phyloP scores from a whole-genome alignment of 495 filamentous ascomycete genomes.

The Melanomma pulvis-pyrius region DNA sequence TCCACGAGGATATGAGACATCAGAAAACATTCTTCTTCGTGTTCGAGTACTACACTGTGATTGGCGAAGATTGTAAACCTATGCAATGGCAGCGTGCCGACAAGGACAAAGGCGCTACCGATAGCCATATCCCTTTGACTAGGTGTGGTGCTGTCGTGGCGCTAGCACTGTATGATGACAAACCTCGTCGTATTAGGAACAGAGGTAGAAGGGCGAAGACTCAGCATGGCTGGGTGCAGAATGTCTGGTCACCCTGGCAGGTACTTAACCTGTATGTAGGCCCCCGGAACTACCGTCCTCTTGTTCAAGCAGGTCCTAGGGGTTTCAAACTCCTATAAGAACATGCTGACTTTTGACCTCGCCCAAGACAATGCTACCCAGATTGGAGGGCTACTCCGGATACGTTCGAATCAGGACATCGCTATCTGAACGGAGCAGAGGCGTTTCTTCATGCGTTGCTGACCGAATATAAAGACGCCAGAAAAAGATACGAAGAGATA shows the following conservation, averaged over 20 bases:
- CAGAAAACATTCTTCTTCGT: slow-evolving; percentile 57
- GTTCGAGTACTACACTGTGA: slow-evolving; percentile 60
- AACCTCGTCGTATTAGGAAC: slow-evolving; percentile 44
- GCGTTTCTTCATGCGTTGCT: slow-evolving; percentile 56
- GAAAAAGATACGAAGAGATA: slow-evolving; percentile 53
- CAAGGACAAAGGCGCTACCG: slow-evolving; percentile 38
- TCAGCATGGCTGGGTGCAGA: slow-evolving; percentile 50
- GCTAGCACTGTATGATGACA: slow-evolving; percentile 50
- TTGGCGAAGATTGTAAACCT: slow-evolving; percentile 50
- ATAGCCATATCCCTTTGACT: slow-evolving; percentile 53
- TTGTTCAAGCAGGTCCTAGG: neutral
- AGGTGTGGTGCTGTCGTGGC: slow-evolving; percentile 56
- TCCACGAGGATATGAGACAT: slow-evolving; percentile 42
- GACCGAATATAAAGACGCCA: slow-evolving; percentile 56
- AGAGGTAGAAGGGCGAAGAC: slow-evolving; percentile 42
- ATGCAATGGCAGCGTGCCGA: slow-evolving; percentile 57
- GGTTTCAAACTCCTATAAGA: neutral
- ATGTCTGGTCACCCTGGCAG: slow-evolving; percentile 57
- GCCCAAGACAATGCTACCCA: slow-evolving; percentile 53
- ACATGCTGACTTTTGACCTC: neutral
- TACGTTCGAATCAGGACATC: slow-evolving; percentile 50
- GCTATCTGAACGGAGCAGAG: slow-evolving; percentile 57
- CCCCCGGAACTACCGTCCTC: neutral
- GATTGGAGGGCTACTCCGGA: slow-evolving; percentile 55
- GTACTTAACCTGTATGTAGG: slow-evolving; percentile 47